Percentiles rank a stretch among this genome's conserved stretches.
phyloP scores from a whole-genome alignment of 2,329 filamentous ascomycete genomes.

The Thelonectria olida region DNA sequence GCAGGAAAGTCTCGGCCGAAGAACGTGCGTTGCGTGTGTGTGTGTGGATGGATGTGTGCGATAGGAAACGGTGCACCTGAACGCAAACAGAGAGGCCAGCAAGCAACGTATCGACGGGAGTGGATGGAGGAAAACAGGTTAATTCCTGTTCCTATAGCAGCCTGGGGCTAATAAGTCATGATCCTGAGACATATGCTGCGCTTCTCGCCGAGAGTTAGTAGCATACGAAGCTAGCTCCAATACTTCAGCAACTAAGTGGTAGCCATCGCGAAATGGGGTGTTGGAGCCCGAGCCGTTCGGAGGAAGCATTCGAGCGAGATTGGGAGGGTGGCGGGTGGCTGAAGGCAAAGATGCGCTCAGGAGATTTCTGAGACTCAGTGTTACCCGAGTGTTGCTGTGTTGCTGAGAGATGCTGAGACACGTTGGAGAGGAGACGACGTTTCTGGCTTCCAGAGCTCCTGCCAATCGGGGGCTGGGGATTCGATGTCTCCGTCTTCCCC shows the following conservation, averaged over 20 bases:
- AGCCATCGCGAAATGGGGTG: background rate
- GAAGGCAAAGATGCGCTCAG: background rate
- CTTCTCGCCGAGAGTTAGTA: background rate
- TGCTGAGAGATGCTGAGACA: background rate
- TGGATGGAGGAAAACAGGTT: background rate
- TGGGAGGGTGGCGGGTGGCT: background rate
- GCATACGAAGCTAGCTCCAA: background rate
- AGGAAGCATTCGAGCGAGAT: background rate
- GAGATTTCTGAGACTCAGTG: background rate
- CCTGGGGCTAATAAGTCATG: background rate
- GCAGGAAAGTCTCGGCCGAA: constrained; percentile 6
- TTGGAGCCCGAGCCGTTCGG: background rate
- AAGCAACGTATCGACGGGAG: background rate
- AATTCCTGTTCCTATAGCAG: background rate
- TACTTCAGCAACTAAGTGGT: background rate
- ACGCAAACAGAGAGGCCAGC: constrained; percentile 14
- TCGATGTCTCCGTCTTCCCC: background rate
- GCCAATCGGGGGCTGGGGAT: background rate
- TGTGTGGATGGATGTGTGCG: constrained; percentile 2
- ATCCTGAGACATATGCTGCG: background rate
- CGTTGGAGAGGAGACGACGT: background rate
- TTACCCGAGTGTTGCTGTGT: no score
- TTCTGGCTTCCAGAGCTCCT: background rate
- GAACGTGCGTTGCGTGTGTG: background rate
- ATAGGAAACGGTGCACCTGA: background rate